A percentile compares a stretch with the other conserved stretches of the same genome.
phyloP scores from a whole-genome alignment of 176 grass and related monocot species.

The Oryza glumipatula region DNA sequence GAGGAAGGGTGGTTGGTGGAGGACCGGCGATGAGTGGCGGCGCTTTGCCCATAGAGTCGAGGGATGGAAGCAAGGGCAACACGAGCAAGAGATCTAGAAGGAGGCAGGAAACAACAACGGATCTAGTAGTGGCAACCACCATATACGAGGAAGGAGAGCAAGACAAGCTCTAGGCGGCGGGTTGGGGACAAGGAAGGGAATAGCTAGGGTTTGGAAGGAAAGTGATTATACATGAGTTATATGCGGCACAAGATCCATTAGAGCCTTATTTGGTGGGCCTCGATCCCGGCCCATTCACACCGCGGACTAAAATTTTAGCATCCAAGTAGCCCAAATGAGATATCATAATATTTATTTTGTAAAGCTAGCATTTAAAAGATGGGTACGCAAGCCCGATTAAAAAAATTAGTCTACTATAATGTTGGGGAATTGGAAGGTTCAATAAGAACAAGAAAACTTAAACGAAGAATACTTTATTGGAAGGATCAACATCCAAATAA shows the following conservation, averaged over 20 bases:
- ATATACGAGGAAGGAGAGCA: not conserved
- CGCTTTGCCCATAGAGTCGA: not conserved
- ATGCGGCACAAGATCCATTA: not conserved
- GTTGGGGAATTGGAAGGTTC: too few relatives aligned
- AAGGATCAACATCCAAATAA: too few relatives aligned
- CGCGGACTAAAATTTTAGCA: not conserved
- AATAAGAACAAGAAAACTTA: too few relatives aligned
- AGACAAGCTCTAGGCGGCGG: not conserved
- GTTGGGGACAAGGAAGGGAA: not conserved
- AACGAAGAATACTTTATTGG: too few relatives aligned
- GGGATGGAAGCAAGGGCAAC: not conserved
- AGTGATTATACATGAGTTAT: not conserved
- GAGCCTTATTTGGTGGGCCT: not conserved
- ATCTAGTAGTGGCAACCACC: not conserved
- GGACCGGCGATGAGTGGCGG: not conserved
- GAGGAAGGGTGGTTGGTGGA: not conserved
- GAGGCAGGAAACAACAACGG: not conserved
- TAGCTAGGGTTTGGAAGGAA: not conserved
- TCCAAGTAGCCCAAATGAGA: not conserved
- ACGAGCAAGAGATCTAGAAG: not conserved
- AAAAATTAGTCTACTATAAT: not conserved
- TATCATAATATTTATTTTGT: not conserved
- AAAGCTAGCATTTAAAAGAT: not conserved
- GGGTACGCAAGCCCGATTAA: not conserved
- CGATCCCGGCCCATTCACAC: not conserved